Evolutionary conservation across 2,329 filamentous ascomycete genomes (phyloP).

Genomic region (Sporothrix luriei): DNA sequence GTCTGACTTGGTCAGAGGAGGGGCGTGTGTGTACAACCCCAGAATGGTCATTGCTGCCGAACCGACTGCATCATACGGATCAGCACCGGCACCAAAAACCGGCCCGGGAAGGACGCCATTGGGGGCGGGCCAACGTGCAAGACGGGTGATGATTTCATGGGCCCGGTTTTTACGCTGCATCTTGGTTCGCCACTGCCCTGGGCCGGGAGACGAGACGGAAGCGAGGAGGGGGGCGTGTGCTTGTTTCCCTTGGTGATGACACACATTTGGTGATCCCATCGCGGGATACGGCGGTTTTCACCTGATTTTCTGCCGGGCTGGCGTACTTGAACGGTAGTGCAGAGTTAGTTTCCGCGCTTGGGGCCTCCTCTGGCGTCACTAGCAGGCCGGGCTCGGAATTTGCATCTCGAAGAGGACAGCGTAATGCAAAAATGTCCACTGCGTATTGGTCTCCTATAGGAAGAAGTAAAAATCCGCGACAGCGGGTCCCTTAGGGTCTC

Average conservation of each 20-base stretch:
- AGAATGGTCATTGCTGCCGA: slow-evolving; percentile 17
- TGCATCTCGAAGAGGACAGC: background rate
- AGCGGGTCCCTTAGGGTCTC: background rate
- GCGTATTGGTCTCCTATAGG: background rate
- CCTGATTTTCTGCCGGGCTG: background rate
- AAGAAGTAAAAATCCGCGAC: slow-evolving; percentile 29
- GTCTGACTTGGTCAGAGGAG: background rate
- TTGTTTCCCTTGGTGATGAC: background rate
- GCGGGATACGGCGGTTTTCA: slow-evolving; percentile 4
- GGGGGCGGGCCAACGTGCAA: slow-evolving; percentile 1
- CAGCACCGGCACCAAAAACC: background rate
- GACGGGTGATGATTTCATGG: slow-evolving; percentile 15
- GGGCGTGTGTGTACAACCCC: slow-evolving; percentile 23
- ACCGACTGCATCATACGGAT: background rate
- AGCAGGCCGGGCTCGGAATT: background rate
- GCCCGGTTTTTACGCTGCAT: slow-evolving; percentile 1
- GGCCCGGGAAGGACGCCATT: background rate
- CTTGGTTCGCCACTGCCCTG: background rate
- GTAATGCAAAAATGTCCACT: background rate
- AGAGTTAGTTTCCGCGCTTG: background rate
- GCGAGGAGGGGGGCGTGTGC: background rate
- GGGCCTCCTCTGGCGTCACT: background rate
- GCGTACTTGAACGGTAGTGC: background rate
- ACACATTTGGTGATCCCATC: background rate
- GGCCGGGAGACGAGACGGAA: no score